Evolutionary conservation across 2,329 filamentous ascomycete genomes (phyloP).

Genomic region (Lasiodiplodia sp.): DNA sequence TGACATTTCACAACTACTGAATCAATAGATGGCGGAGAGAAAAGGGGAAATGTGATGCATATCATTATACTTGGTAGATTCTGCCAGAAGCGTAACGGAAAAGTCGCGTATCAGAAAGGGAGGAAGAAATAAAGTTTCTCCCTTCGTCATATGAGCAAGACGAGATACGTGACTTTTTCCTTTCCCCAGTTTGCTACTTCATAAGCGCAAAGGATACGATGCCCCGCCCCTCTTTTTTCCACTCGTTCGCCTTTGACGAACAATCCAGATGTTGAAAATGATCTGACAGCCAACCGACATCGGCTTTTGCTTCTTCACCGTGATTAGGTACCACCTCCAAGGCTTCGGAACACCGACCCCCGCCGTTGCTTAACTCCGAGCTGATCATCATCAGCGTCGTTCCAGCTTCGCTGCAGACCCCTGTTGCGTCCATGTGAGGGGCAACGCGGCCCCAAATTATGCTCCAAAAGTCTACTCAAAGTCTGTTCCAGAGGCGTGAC

Average conservation of each 20-base stretch:
- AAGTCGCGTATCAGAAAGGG: not conserved
- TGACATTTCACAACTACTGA: not conserved
- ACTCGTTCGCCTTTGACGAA: not conserved
- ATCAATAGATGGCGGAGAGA: not conserved
- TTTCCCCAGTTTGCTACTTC: not conserved
- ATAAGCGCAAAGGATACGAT: not conserved
- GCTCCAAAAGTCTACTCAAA: not conserved
- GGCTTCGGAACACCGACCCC: not conserved
- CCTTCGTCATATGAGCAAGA: not conserved
- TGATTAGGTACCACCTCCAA: not conserved
- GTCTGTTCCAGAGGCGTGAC: not conserved
- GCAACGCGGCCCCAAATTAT: not conserved
- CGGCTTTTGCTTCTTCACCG: not conserved
- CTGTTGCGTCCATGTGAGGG: not conserved
- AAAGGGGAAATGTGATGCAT: not conserved
- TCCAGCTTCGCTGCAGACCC: not conserved
- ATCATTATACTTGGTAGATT: not conserved
- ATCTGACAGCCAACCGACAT: not conserved
- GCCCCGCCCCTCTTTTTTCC: not conserved
- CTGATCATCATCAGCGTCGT: not conserved
- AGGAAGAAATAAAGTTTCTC: not conserved
- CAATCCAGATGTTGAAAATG: not conserved
- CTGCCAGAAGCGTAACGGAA: not conserved
- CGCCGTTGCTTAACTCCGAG: too few species aligned
- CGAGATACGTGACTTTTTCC: not conserved